Evolutionary conservation across 345 rosid genomes (phyloP).

Genomic region (Eucalyptus leucophloia): DNA sequence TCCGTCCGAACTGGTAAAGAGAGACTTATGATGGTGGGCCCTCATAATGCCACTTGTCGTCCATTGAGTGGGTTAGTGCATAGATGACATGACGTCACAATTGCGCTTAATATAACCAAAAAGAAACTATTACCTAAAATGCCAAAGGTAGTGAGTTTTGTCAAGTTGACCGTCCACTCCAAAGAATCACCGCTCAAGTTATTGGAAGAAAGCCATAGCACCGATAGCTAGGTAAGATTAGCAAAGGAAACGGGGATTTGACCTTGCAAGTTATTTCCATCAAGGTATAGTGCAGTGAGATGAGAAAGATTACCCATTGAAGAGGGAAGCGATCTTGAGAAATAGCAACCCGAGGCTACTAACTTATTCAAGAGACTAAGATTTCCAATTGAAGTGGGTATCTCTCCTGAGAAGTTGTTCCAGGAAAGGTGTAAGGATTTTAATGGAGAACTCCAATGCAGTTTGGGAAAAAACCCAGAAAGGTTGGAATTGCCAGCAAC

Average conservation of each 20-base stretch:
- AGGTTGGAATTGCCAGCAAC: neutral
- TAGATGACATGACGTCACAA: too few relatives aligned
- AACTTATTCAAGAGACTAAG: neutral
- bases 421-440: neutral
- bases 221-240: too few relatives aligned
- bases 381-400: neutral
- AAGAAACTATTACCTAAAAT: too few relatives aligned
- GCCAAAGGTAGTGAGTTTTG: rapidly evolving
- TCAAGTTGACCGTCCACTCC: too few relatives aligned
- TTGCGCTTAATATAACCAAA: too few relatives aligned
- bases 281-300: too few relatives aligned
- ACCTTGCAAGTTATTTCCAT: neutral
- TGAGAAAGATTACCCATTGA: neutral
- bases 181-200: too few relatives aligned
- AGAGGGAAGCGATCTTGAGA: neutral
- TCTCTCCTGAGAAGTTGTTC: neutral
- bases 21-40: too few relatives aligned
- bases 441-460: neutral
- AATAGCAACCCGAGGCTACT: rapidly evolving
- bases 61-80: too few relatives aligned
- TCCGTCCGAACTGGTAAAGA: too few relatives aligned
- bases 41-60: too few relatives aligned
- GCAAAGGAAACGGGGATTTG: neutral
- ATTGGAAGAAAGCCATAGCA: rapidly evolving
- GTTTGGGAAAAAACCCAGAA: neutral